These are phyloP conservation scores for Cytospora chrysosperma DNA, from an alignment of 2,329 filamentous ascomycete genomes.

Conservation along the genomic window DNA sequence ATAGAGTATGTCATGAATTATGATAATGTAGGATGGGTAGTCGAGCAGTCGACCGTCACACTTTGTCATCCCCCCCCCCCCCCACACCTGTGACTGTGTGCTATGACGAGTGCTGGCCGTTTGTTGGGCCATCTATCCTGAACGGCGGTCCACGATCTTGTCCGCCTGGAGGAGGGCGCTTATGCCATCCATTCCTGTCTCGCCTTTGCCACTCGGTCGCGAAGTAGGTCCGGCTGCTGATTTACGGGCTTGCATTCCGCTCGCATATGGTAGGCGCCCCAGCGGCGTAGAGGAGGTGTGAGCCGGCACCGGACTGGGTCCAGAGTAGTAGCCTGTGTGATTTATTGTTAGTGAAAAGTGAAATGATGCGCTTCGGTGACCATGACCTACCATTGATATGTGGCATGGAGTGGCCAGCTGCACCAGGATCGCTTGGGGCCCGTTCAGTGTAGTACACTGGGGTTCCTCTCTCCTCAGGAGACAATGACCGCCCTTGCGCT, in stretches of 20 bases:
- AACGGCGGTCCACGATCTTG: conserved; percentile 54
- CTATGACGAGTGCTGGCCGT: not conserved
- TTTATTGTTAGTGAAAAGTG: not conserved
- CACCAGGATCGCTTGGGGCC: conserved; percentile 11
- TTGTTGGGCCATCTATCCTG: conserved; percentile 1
- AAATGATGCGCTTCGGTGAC: not conserved
- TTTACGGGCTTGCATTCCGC: conserved; percentile 7
- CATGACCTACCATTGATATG: conserved; percentile 24
- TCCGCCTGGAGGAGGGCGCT: conserved; percentile 58
- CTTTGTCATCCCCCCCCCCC: not conserved
- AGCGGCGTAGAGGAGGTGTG: not conserved
- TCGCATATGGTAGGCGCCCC: conserved; percentile 14
- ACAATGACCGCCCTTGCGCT: conserved; percentile 15
- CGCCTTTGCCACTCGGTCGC: conserved; percentile 30
- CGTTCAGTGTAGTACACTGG: conserved; percentile 3
- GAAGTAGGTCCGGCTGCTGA: conserved; percentile 22
- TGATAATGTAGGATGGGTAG: not conserved
- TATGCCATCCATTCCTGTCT: conserved; percentile 53
- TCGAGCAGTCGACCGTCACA: not conserved
- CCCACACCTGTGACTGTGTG: not conserved
- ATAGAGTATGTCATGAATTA: not conserved
- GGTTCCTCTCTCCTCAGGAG: conserved; percentile 24
- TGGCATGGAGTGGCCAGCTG: conserved; percentile 14
- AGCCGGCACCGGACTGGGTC: conserved; percentile 6
- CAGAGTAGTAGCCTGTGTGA: conserved; percentile 28